Evolutionary conservation across 805 yeast species (phyloP).

Genomic region (Torulaspora franciscae): DNA sequence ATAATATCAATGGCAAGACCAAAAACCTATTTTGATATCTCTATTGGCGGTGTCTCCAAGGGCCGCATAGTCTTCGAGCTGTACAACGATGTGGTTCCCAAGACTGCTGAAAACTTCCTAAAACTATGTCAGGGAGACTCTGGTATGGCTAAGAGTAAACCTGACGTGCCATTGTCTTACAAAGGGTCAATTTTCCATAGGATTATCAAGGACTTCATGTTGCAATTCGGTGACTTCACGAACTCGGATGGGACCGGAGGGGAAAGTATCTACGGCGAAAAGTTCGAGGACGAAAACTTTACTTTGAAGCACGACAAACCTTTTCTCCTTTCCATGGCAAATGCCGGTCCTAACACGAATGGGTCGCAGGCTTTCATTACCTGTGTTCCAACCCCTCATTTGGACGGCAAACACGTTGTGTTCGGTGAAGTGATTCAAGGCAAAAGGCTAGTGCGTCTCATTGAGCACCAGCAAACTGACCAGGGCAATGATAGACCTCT

Average conservation of each 20-base stretch:
- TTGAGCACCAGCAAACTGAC: conserved; percentile 65
- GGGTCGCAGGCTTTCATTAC: conserved; percentile 96
- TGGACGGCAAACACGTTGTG: conserved; percentile 94
- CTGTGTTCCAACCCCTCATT: conserved; percentile 87
- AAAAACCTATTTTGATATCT: conserved; percentile 71
- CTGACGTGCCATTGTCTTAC: conserved; percentile 55
- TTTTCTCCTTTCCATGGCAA: conserved; percentile 91
- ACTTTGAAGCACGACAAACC: conserved; percentile 72
- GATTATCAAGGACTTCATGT: conserved; percentile 83
- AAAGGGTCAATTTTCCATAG: conserved; percentile 91
- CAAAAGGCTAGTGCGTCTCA: conserved; percentile 68
- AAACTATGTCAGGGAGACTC: conserved; percentile 84
- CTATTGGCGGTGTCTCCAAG: conserved; percentile 60
- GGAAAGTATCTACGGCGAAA: conserved; percentile 76
- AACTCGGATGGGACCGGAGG: conserved; percentile 71
- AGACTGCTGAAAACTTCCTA: conserved; percentile 84
- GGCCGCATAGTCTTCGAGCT: conserved; percentile 82
- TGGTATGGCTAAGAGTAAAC: conserved; percentile 40
- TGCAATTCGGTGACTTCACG: conserved; percentile 95
- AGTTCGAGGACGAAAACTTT: conserved; percentile 89
- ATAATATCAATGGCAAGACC: conserved; percentile 31
- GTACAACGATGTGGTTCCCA: conserved; percentile 69
- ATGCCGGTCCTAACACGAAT: conserved; percentile 91
- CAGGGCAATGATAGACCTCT: conserved; percentile 66
- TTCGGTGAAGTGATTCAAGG: conserved; percentile 87